A percentile compares a stretch with the other conserved stretches of the same genome.
phyloP scores from a whole-genome alignment of 805 yeast genomes.

The Pichia ethanolica region DNA sequence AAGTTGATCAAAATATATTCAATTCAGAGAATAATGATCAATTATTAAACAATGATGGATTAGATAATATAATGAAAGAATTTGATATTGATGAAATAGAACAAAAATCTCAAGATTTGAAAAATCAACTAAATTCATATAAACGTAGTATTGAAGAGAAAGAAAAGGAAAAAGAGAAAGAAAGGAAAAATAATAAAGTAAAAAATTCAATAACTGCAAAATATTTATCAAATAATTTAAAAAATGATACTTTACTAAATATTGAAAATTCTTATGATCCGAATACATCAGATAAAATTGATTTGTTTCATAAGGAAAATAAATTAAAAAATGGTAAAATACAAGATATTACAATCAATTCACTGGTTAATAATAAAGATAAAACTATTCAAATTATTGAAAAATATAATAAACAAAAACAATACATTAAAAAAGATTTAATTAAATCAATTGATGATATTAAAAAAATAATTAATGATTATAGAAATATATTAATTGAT shows the following conservation, averaged over 20 bases:
- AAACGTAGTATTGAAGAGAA: not conserved
- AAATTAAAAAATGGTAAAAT: not conserved
- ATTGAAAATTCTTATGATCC: not conserved
- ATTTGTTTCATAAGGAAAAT: not conserved
- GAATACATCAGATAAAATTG: not conserved
- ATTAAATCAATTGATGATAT: slow-evolving; percentile 10
- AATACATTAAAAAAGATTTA: slow-evolving; percentile 12
- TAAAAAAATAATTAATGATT: slow-evolving; percentile 4
- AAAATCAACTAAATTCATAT: not conserved
- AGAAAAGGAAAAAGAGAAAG: not conserved
- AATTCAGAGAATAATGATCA: too few species aligned
- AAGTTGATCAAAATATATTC: too few species aligned
- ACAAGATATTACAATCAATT: not conserved
- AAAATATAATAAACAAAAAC: slow-evolving; percentile 13
- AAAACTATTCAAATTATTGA: slow-evolving; percentile 9
- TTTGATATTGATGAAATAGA: slow-evolving; percentile 2
- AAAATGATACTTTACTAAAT: not conserved
- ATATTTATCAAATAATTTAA: not conserved
- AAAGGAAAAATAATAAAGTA: not conserved
- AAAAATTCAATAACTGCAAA: not conserved
- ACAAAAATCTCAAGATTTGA: not conserved
- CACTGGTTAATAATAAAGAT: not conserved
- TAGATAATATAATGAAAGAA: slow-evolving; percentile 4
- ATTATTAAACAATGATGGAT: not conserved
- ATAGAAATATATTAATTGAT: slow-evolving; percentile 10